Conservation (phyloP, 1,139 yeast genomes). For the Diutina scorzettiae region DNA sequence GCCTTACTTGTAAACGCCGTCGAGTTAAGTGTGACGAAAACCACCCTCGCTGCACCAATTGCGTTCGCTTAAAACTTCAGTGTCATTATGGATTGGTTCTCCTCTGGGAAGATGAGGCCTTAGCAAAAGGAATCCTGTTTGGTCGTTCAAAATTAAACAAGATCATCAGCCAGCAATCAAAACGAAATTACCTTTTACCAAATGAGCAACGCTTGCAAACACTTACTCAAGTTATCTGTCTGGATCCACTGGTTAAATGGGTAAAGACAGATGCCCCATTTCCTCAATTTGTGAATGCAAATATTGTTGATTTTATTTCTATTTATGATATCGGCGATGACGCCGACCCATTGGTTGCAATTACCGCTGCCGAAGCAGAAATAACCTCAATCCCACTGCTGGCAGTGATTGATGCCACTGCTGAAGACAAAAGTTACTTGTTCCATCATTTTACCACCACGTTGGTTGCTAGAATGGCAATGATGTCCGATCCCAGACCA, state of each 20-base stretch:
- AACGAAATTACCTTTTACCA: background rate
- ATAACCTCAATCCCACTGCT: background rate
- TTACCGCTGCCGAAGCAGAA: background rate
- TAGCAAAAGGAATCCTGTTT: constrained; percentile 5
- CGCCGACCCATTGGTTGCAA: background rate
- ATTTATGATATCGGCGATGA: background rate
- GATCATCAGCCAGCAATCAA: constrained; percentile 1
- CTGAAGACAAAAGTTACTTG: background rate
- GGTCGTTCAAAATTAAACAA: constrained; percentile 4
- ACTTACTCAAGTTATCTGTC: background rate
- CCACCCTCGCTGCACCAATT: constrained; percentile 1
- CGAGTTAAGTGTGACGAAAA: constrained; percentile 4
- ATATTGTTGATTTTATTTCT: background rate
- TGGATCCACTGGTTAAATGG: background rate
- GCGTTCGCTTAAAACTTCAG: background rate
- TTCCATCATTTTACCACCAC: background rate
- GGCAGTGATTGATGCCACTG: background rate
- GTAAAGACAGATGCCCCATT: background rate
- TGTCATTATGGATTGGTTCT: constrained; percentile 3
- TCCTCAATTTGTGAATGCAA: background rate
- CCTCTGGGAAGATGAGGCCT: constrained; percentile 4
- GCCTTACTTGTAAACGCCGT: constrained; percentile 2
- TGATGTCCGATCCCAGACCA: background rate
- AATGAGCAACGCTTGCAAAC: constrained; percentile 2
- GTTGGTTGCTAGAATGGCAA: background rate